Base-by-base conservation (phyloP, 352 stramenopile species). In the Saprolegnia diclina region DNA sequence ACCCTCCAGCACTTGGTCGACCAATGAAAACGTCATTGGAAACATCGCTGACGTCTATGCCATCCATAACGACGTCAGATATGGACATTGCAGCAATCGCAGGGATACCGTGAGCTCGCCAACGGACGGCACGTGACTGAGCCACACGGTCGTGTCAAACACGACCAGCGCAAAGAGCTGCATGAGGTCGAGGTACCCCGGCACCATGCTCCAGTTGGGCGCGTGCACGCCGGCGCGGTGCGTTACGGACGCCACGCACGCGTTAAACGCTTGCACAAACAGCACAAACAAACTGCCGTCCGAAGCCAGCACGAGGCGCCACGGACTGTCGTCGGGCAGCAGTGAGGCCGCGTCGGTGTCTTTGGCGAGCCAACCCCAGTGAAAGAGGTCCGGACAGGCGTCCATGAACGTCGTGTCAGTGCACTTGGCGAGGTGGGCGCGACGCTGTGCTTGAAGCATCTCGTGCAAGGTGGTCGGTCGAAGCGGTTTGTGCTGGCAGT, bases 351-450 rank as follows among this genome's bases (percentile, higher is more conserved):
- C 7, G 29, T 66, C 57, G 9, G 57, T 26, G 18, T 37, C 37
- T 40, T 66, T 66, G 57, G 57, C 57, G 13, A 66, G 57, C 57
- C 57, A 66, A 40, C 57, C 57, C 57, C 57, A 66, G 22, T 66
- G 57, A 48, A 66, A 66, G 19, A 66, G 19, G 24, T 66, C 57
- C 7, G 57, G 57, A 0, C 37, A 54, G n/a, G 9, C 13, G 24
- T 66, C 57, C 57, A 66, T 66, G 22, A 66, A 55, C 21, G 37
- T 40, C 14, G 57, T 66, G 42, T 66, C 37, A 0, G 57, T 55
- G 21, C 21, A 35, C 29, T 66, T 40, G 35, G 38, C 21, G 10
- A 42, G n/a, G 35, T 54, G 13, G 42, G 40, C 19, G 24, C 57
- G 57, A 16, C 48, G 35, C 10, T 21, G 18, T 6, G 37, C 38